Conservation (phyloP, 306 rosid species). For the Prinsepia uniflora region DNA sequence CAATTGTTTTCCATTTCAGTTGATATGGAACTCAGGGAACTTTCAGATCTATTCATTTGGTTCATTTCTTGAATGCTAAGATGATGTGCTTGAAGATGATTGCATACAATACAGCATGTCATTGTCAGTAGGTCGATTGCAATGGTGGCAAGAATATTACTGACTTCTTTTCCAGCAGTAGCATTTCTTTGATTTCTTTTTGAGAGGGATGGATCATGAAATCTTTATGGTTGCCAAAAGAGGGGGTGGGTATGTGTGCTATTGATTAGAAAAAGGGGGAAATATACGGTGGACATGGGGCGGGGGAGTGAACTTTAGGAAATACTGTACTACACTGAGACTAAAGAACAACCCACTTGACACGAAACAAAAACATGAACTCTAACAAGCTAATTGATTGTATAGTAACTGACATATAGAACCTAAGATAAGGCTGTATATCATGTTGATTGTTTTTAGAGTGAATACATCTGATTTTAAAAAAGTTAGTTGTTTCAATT, state of each 20-base stretch:
- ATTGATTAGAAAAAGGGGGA: neutral
- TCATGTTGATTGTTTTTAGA: neutral
- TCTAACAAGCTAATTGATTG: neutral
- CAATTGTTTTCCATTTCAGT: neutral
- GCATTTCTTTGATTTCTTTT: neutral
- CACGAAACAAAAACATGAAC: slow-evolving; percentile 1
- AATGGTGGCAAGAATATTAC: neutral
- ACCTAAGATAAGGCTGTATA: too few relatives aligned
- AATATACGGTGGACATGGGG: too few relatives aligned
- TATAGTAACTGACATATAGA: neutral
- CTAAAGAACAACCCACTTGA: neutral
- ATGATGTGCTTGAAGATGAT: neutral
- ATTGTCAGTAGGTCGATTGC: neutral
- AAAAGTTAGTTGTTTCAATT: neutral
- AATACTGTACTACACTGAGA: neutral
- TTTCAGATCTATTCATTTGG: neutral
- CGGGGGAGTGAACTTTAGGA: neutral
- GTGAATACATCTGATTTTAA: neutral
- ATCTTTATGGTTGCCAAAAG: neutral
- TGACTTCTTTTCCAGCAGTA: neutral
- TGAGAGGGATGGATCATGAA: neutral
- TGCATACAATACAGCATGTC: too few relatives aligned
- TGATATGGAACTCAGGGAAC: neutral
- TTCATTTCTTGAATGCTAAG: neutral
- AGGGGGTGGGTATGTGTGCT: neutral